Evolutionary conservation across 805 yeast genomes (phyloP), one percentile per base, ranked within the genome.

Genomic region (Spencermartinsiella europaea): DNA sequence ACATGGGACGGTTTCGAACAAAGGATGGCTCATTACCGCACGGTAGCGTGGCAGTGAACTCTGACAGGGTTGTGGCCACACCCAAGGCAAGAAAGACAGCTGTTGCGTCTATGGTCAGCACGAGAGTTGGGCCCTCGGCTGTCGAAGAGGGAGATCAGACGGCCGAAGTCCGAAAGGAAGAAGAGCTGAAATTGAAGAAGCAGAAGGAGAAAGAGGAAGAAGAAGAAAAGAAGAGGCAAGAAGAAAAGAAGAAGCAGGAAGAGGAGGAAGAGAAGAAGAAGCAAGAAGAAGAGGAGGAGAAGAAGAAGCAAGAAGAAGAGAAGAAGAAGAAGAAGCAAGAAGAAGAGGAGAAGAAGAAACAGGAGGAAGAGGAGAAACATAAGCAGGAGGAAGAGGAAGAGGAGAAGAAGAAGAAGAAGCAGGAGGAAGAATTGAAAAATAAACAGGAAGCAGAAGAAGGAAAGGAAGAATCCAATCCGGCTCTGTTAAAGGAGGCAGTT

Each of bases 211-310:
- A 16, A 7, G 40, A 37, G 25, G 20, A 19, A 19, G 42, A 39
- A 17, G 40, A 37, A 17, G 40, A 37, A 20, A 19, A 37, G n/a
- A 37, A 20, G n/a, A 15, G 7, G n/a, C 22, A 16, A 20, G 20
- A 15, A 37, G 40, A 37, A 22, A 12, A 25, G 12, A 25, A 25
- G 31, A 25, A 25, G n/a, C n/a, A n/a, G 12, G 12, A 25, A 7
- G 31, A 25, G 31, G 31, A 12, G 12, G 31, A 25, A 25, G 31
- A 12, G 31, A 7, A 25, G 31, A 12, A 63, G 41, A 65, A 55
- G 19, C 40, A 5, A 12, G 21, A 20, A 22, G 7, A 5, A 5
- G 40, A 20, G 25, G 20, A 37, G 14, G 40, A 17, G 20, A 7
- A 7, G 40, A 12, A n/a, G 5, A 15, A 8, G n/a, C 22, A 5